phyloP scores from a whole-genome alignment of 352 stramenopile species.

The Phytopythium delawarense region DNA sequence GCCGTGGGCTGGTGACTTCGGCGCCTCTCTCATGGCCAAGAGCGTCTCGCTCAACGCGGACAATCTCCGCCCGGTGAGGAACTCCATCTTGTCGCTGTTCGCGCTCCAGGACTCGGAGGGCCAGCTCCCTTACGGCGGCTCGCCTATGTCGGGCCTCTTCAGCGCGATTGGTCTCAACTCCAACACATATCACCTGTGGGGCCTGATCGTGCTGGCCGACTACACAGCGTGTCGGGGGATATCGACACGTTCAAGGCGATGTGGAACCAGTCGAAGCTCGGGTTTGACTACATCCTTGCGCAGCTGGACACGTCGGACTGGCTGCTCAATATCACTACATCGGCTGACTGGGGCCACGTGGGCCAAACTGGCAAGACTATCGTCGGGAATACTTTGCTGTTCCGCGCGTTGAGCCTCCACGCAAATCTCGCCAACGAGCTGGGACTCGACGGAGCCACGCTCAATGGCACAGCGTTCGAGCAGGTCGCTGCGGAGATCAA shows the following conservation, averaged over 20 bases:
- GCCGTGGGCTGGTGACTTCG: slow-evolving; percentile 31
- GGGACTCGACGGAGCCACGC: slow-evolving; percentile 8
- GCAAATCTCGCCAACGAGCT: slow-evolving; percentile 14
- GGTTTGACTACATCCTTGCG: slow-evolving; percentile 26
- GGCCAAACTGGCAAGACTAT: slow-evolving; percentile 38
- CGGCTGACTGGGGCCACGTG: slow-evolving; percentile 26
- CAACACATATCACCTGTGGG: slow-evolving; percentile 41
- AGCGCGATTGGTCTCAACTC: slow-evolving; percentile 13
- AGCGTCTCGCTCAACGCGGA: slow-evolving; percentile 23
- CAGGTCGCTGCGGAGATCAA: slow-evolving; percentile 22
- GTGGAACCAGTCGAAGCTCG: slow-evolving; percentile 23
- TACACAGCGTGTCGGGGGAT: slow-evolving; percentile 23
- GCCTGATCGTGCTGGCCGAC: slow-evolving; percentile 28
- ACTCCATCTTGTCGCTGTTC: slow-evolving; percentile 27
- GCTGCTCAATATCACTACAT: slow-evolving; percentile 21
- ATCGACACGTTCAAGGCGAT: slow-evolving; percentile 7
- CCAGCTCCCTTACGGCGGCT: slow-evolving; percentile 28
- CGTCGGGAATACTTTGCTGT: slow-evolving; percentile 28
- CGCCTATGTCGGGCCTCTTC: slow-evolving; percentile 9
- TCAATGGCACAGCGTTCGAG: slow-evolving; percentile 20
- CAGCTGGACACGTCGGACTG: slow-evolving; percentile 22
- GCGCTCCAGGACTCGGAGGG: slow-evolving; percentile 25
- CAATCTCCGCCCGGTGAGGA: slow-evolving; percentile 23
- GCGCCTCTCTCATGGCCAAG: slow-evolving; percentile 23
- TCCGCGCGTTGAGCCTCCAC: slow-evolving; percentile 18